Base-by-base conservation (phyloP, 148 eudicot genomes). In the Rhododendron griersonianum region DNA sequence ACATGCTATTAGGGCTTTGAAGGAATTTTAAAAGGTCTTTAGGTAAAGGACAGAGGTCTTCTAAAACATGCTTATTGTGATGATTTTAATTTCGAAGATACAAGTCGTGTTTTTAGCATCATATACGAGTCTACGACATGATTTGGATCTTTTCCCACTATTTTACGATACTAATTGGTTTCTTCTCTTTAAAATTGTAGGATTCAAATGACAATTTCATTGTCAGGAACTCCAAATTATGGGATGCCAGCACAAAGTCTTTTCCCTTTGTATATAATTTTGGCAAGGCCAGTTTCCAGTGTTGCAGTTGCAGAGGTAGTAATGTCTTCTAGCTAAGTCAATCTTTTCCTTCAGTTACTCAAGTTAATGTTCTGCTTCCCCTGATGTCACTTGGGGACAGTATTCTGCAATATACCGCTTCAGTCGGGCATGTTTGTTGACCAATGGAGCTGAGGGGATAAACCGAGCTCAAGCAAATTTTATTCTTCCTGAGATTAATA, bases 401-500 rank as follows among this genome's bases (percentile, higher is more conserved):
- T 87, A 88, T 89, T 91, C 95, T 89, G 94, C 93, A 89, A 93
- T 94, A 89, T 97, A 92, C 89, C 94, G 88, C 88, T 94, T 93
- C 85, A 91, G 88, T 82, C 92, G 91, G 87, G 93, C 89, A 85
- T 92, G 91, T 78, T 84, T 89, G 80, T 87, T 95, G 82, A 89
- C 93, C 10, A 88, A 85, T 89, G 89, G 90, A 80, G 89, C 50
- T 84, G 94, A 93, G 84, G 90, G 87, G 85, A 87, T 63, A 45
- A 87, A 88, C 82, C 88, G 87, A 74, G 89, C 91, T 85, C 91
- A 81, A 86, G 94, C 92, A 76, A 90, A 87, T 81, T 97, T 97
- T 85, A 87, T 91, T 88, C 93, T 97, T 77, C 98, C 99, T 53
- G 99, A 97, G 91, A 91, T 94, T 89, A 90, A 89, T 86, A 93